Conservation (phyloP, 2,329 filamentous ascomycete species). For the Helicocarpus griseus region DNA sequence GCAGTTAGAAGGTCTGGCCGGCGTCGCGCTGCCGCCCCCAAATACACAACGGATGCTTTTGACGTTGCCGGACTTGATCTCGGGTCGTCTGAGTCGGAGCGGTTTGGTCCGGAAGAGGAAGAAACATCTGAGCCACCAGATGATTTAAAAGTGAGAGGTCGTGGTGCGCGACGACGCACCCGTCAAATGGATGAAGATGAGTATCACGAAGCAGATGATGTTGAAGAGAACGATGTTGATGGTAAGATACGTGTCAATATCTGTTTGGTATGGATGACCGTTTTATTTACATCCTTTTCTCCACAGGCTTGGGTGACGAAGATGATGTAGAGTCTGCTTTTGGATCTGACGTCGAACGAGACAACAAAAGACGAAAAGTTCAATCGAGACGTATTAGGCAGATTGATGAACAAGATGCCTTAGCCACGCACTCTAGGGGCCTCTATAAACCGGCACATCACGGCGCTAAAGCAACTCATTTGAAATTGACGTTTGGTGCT, state of each 20-base stretch:
- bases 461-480: constrained; percentile 34
- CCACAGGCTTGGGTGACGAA: not conserved
- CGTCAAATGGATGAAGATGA: constrained; percentile 3
- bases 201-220: constrained; percentile 14
- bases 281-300: not conserved
- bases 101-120: constrained; percentile 8
- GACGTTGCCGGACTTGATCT: constrained; percentile 22
- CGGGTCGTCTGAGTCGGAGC: constrained; percentile 12
- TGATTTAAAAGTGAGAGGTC: constrained; percentile 11
- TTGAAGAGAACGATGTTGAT: constrained; percentile 11
- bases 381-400: constrained; percentile 10
- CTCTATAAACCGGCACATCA: constrained; percentile 26
- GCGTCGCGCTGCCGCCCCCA: constrained; percentile 20
- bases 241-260: constrained; percentile 3
- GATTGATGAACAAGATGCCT: constrained; percentile 11
- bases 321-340: constrained; percentile 1
- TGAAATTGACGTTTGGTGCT: constrained; percentile 43
- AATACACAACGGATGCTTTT: constrained; percentile 29
- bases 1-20: constrained; percentile 27
- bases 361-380: not conserved
- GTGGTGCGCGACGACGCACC: not conserved
- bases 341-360: not conserved
- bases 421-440: constrained; percentile 29
- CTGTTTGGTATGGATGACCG: not conserved
- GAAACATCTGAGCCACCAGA: constrained; percentile 17